Base-by-base conservation (phyloP, 2,329 filamentous ascomycete species). In the Hymenoscyphus salicellus region DNA sequence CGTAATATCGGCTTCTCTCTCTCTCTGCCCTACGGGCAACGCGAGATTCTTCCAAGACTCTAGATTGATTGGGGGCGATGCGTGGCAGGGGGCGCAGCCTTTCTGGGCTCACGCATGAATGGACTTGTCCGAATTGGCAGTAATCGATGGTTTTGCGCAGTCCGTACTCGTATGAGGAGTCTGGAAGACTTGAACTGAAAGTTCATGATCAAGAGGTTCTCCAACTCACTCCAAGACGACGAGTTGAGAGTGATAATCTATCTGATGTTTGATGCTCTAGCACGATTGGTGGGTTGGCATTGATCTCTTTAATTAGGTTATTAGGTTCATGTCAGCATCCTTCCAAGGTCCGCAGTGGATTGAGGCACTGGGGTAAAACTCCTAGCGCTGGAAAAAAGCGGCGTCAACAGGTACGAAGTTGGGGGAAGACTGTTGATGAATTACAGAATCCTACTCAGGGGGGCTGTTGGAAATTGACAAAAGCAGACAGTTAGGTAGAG, bases 261-360 rank as follows among this genome's bases (percentile, higher is more conserved):
- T 23, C 20, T 23, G 4, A 14, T 28, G 5, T 26, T 52, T 52
- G 30, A 33, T n/a, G 2, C 11, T 36, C 55, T 23, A 14, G 55
- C 55, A 8, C 32, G 32, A 58, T 58, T 58, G 55, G 55, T 16
- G 23, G 58, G 26, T 14, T 5, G 28, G 64, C 76, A 73, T 83
- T 84, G 74, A 96, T 73, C 10, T 71, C 79, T 52, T 79, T 80
- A 32, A 94, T 30, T 55, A 56, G 46, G 49, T 41, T 61, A 41
- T 55, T 26, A 30, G 49, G 30, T 23, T 14, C 16, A 55, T 26
- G 20, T 55, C 52, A 26, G 20, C 59, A 61, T 61, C 59, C 59
- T 55, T 61, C 52, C 43, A 49, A 49, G 43, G 43, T 46, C 20
- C 20, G 41, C 41, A 20, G 3, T 49, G 20, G 43, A 49, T 23